A percentile compares a stretch with the other conserved stretches of the same genome.
These are phyloP conservation scores for Thelonectria rubi DNA, from an alignment of 2,329 filamentous ascomycete species.

Conservation along the genomic window DNA sequence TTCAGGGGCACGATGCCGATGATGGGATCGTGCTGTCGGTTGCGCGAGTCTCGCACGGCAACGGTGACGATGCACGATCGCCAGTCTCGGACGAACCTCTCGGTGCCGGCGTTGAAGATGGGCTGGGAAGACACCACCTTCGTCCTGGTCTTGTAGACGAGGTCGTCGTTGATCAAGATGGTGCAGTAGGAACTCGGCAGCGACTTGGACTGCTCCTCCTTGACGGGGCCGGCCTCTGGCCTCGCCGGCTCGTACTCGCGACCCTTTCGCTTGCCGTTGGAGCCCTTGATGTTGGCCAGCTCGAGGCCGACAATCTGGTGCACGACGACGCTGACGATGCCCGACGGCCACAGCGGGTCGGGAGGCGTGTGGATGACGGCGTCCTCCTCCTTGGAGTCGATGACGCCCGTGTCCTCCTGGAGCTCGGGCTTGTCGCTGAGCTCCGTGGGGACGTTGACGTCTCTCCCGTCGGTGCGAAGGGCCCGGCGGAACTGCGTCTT, in stretches of 20 bases:
- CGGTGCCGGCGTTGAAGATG: conserved; percentile 96
- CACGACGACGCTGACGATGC: conserved; percentile 84
- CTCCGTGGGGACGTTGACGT: conserved; percentile 76
- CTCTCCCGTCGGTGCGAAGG: conserved; percentile 86
- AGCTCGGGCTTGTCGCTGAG: conserved; percentile 79
- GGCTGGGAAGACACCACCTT: conserved; percentile 95
- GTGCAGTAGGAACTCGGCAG: conserved; percentile 95
- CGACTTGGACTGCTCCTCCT: conserved; percentile 81
- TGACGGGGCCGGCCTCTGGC: conserved; percentile 80
- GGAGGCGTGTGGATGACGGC: conserved; percentile 90
- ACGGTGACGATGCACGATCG: conserved; percentile 85
- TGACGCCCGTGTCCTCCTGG: conserved; percentile 83
- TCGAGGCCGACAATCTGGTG: conserved; percentile 97
- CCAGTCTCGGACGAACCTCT: conserved; percentile 94
- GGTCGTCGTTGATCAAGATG: conserved; percentile 86
- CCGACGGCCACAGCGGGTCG: conserved; percentile 95
- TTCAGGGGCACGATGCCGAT: conserved; percentile 91
- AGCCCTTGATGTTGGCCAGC: conserved; percentile 89
- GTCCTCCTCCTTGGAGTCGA: conserved; percentile 77
- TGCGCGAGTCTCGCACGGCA: conserved; percentile 86
- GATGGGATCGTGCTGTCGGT: conserved; percentile 93
- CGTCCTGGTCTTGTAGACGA: conserved; percentile 91
- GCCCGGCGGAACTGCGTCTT: conserved; percentile 89
- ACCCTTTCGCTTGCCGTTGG: conserved; percentile 80
- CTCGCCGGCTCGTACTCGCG: conserved; percentile 90